Conservation (phyloP, 2,329 filamentous ascomycete species). For the Penicillium sp. region DNA sequence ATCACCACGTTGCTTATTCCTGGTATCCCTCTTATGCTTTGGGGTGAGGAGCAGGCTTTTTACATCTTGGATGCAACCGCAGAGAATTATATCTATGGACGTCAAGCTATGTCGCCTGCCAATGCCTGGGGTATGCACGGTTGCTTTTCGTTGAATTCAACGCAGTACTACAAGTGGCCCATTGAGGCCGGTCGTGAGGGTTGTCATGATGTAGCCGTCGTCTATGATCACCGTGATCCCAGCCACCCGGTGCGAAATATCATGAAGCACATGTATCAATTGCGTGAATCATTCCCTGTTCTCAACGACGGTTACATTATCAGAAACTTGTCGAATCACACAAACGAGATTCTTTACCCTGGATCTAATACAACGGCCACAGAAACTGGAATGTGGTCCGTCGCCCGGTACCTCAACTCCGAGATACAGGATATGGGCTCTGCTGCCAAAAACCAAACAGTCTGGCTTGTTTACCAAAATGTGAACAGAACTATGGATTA, state of each 20-base stretch:
- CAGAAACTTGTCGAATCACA: slow-evolving; percentile 57
- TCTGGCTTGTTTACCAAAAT: slow-evolving; percentile 49
- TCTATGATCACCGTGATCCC: slow-evolving; percentile 63
- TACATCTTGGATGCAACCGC: slow-evolving; percentile 65
- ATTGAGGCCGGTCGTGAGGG: slow-evolving; percentile 53
- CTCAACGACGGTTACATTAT: slow-evolving; percentile 61
- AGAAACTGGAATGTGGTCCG: slow-evolving; percentile 62
- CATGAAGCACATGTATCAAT: slow-evolving; percentile 61
- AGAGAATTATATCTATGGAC: slow-evolving; percentile 64
- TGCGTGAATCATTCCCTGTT: slow-evolving; percentile 58
- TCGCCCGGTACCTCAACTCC: slow-evolving; percentile 52
- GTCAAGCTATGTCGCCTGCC: slow-evolving; percentile 61
- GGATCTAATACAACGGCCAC: slow-evolving; percentile 56
- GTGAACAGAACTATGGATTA: slow-evolving; percentile 53
- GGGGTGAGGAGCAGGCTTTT: slow-evolving; percentile 66
- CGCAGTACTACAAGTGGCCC: slow-evolving; percentile 60
- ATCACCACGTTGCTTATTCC: slow-evolving; percentile 61
- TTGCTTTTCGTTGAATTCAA: slow-evolving; percentile 58
- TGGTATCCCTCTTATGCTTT: slow-evolving; percentile 60
- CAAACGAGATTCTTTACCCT: slow-evolving; percentile 49
- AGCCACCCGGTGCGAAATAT: slow-evolving; percentile 62
- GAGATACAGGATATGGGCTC: slow-evolving; percentile 50
- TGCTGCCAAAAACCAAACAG: slow-evolving; percentile 43
- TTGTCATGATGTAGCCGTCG: slow-evolving; percentile 57
- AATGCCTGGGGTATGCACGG: slow-evolving; percentile 65